A percentile compares a stretch with the other conserved stretches of the same genome.
phyloP scores from a whole-genome alignment of 129 eudicot genomes.

The Flaveria linearis region DNA sequence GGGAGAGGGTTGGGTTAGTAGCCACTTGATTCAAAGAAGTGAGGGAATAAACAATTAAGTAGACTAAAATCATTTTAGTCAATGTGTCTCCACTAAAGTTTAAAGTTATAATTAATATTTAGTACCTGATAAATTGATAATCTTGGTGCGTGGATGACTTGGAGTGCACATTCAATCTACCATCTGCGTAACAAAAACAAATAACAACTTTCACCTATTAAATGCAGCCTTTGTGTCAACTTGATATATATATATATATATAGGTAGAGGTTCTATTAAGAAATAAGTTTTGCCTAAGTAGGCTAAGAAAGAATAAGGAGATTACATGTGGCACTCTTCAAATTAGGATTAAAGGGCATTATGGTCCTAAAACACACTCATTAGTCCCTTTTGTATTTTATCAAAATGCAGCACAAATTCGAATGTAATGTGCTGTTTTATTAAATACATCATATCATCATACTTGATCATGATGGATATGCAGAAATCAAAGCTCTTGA shows the following conservation, averaged over 20 bases:
- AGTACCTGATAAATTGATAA: constrained; percentile 21
- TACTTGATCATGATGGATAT: too few relatives aligned
- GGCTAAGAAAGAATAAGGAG: too few relatives aligned
- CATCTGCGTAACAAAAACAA: constrained; percentile 23
- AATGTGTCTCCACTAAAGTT: constrained; percentile 28
- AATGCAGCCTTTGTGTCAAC: not conserved
- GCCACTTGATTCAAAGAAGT: constrained; percentile 24
- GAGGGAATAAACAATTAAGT: constrained; percentile 33
- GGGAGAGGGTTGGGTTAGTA: constrained; percentile 19
- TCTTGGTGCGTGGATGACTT: constrained; percentile 29
- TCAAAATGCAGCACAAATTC: too few relatives aligned
- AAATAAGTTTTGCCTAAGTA: too few relatives aligned
- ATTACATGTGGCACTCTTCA: too few relatives aligned
- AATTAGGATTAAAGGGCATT: too few relatives aligned
- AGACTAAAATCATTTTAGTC: constrained; percentile 28
- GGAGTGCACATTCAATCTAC: constrained; percentile 25
- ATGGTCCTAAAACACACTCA: too few relatives aligned
- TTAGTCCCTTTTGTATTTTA: too few relatives aligned
- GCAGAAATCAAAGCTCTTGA: too few relatives aligned
- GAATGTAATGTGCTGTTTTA: too few relatives aligned
- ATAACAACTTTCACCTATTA: not conserved
- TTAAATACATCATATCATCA: too few relatives aligned
- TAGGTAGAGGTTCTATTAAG: too few relatives aligned
- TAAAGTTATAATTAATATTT: constrained; percentile 14
- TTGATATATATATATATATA: not conserved